Evolutionary conservation across 225 moss, liverwort and hornwort species (phyloP).

Genomic region (Sphagnum tenellum): DNA sequence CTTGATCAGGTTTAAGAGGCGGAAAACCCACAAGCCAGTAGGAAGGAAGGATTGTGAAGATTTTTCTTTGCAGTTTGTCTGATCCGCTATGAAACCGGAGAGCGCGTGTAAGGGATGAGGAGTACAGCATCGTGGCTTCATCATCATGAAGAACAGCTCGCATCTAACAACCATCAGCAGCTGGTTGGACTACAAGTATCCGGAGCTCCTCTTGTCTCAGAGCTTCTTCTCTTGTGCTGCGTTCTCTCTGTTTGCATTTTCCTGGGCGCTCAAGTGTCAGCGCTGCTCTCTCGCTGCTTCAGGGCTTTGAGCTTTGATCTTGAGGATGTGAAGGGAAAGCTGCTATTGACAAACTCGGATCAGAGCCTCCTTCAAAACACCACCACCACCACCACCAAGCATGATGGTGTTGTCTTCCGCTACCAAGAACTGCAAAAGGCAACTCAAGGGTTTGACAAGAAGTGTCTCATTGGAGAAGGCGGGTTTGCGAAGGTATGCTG

Average conservation of each 20-base stretch:
- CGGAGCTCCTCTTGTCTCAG: not conserved
- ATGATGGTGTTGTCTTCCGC: not conserved
- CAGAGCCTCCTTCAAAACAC: too few relatives aligned
- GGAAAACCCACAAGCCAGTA: too few relatives aligned
- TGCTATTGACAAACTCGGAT: not conserved
- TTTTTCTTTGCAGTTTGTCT: too few relatives aligned
- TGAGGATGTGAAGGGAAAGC: not conserved
- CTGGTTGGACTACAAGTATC: too few relatives aligned
- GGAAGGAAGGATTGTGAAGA: too few relatives aligned
- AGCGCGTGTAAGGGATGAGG: not conserved
- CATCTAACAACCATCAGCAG: too few relatives aligned
- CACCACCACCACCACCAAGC: not conserved
- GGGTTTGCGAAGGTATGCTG: not conserved
- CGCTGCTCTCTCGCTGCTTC: not conserved
- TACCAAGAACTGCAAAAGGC: not conserved
- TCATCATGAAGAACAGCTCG: not conserved
- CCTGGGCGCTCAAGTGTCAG: not conserved
- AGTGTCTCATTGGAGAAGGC: not conserved
- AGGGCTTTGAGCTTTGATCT: not conserved
- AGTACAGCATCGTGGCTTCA: not conserved
- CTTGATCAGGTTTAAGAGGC: too few relatives aligned
- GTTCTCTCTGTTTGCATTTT: not conserved
- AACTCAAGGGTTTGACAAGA: not conserved
- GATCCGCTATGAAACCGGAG: too few relatives aligned
- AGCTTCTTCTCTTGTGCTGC: not conserved